Evolutionary conservation across 1,284 basidiomycete species (phyloP).

Genomic region (Fomitiporia mediterranea): DNA sequence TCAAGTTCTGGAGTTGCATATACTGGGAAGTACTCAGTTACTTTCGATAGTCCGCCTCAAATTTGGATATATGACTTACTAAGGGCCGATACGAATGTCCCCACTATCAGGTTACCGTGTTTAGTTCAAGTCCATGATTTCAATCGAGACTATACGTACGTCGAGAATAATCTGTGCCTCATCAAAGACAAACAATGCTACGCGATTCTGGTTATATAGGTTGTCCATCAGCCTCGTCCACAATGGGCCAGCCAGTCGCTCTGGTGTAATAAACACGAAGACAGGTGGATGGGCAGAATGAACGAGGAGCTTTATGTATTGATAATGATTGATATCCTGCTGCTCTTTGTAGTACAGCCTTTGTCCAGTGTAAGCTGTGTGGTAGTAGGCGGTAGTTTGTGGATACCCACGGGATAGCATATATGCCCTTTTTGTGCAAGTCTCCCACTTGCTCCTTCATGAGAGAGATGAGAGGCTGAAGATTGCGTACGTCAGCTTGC

Average conservation of each 20-base stretch:
- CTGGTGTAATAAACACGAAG: constrained; percentile 4
- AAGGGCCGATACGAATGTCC: background rate
- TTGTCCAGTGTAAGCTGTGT: background rate
- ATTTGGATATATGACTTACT: background rate
- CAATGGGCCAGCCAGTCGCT: background rate
- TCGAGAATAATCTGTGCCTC: constrained; percentile 3
- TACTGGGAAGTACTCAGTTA: background rate
- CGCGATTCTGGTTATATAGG: background rate
- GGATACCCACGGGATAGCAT: background rate
- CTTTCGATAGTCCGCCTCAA: background rate
- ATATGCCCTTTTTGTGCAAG: background rate
- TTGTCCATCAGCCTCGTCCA: background rate
- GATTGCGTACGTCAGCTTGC: no score
- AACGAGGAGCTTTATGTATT: background rate
- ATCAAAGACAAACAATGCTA: background rate
- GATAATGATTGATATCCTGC: background rate
- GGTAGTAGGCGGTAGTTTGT: background rate
- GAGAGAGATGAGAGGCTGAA: constrained; percentile 4
- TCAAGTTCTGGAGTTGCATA: background rate
- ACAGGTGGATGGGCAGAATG: background rate
- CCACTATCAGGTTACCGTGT: background rate
- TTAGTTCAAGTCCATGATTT: background rate
- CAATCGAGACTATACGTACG: background rate
- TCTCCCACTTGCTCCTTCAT: constrained; percentile 1
- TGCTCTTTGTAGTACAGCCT: background rate